Evolutionary conservation across 306 rosid genomes (phyloP).

Genomic region (Arachis hypogaea): DNA sequence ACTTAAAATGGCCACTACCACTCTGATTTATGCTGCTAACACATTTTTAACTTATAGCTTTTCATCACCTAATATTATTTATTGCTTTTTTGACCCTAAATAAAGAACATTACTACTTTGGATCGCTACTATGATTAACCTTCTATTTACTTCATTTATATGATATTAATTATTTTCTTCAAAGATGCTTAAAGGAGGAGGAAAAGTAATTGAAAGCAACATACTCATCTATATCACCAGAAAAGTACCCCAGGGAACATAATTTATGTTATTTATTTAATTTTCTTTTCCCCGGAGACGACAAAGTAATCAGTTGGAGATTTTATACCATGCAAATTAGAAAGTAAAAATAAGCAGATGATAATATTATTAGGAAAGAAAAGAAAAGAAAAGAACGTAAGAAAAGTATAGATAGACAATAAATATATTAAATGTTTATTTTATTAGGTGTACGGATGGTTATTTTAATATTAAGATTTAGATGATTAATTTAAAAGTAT

Average conservation of each 20-base stretch:
- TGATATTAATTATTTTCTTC: neutral
- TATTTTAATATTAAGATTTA: no score
- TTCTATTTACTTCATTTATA: neutral
- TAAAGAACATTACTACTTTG: neutral
- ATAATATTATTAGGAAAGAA: no score
- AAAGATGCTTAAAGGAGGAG: neutral
- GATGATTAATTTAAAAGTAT: no score
- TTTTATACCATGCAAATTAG: no score
- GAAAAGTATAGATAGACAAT: no score
- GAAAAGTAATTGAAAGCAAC: constrained; percentile 31
- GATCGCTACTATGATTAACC: neutral
- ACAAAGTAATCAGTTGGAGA: neutral
- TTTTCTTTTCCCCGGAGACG: neutral
- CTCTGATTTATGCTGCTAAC: neutral
- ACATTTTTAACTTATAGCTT: neutral
- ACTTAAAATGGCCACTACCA: neutral
- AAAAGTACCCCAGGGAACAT: neutral
- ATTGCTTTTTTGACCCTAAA: no score
- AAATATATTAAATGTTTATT: no score
- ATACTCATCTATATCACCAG: neutral
- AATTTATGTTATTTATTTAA: no score
- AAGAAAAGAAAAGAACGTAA: no score
- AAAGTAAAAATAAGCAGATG: no score
- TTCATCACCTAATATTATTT: neutral
- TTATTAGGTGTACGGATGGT: no score